Evolutionary conservation across 1,284 basidiomycete species (phyloP).

Genomic region (Rhizoctonia solani): DNA sequence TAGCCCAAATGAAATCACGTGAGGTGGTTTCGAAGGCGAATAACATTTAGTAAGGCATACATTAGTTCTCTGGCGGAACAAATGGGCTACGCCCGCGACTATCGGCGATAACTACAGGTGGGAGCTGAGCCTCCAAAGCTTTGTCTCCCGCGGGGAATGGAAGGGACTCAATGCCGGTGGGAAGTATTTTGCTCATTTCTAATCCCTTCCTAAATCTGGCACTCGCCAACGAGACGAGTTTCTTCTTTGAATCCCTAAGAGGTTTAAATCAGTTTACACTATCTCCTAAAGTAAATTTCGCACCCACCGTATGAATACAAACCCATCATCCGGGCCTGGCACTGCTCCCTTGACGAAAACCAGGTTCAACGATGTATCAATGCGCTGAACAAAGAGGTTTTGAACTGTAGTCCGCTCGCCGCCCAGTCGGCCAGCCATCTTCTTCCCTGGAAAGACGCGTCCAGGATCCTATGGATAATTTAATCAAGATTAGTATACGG

Average conservation of each 20-base stretch:
- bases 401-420: slow-evolving; percentile 81
- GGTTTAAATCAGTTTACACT: slow-evolving; percentile 66
- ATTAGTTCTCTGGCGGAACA: slow-evolving; percentile 64
- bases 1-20: too few relatives aligned
- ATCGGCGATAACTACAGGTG: slow-evolving; percentile 67
- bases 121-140: slow-evolving; percentile 69
- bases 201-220: slow-evolving; percentile 75
- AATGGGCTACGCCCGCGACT: slow-evolving; percentile 73
- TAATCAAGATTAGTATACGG: slow-evolving; percentile 38
- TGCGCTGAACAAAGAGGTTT: slow-evolving; percentile 86
- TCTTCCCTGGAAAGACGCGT: slow-evolving; percentile 93
- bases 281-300: slow-evolving; percentile 47
- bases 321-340: slow-evolving; percentile 55
- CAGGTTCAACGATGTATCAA: slow-evolving; percentile 85
- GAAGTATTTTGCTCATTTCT: slow-evolving; percentile 80
- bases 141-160: slow-evolving; percentile 92
- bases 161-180: slow-evolving; percentile 78
- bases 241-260: slow-evolving; percentile 85
- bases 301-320: slow-evolving; percentile 42
- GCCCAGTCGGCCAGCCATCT: slow-evolving; percentile 97
- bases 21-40: too few relatives aligned
- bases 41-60: too few relatives aligned
- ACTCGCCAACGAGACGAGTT: slow-evolving; percentile 62
- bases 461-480: slow-evolving; percentile 76
- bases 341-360: slow-evolving; percentile 75